Evolutionary conservation across 2,329 filamentous ascomycete species (phyloP).

Genomic region (Diaporthe vaccinii): DNA sequence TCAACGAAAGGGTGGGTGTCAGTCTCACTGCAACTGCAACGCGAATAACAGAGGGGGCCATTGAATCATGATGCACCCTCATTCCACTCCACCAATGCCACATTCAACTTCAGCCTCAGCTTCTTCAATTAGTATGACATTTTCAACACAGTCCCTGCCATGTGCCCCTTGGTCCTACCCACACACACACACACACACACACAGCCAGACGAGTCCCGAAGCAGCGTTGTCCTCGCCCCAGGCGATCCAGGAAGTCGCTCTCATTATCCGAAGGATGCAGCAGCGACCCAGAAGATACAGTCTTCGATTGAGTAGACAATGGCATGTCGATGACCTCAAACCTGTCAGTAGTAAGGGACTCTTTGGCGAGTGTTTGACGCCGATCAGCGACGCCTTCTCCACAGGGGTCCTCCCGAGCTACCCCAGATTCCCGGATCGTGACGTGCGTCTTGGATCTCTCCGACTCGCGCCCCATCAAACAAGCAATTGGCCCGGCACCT

Average conservation of each 20-base stretch:
- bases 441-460: slow-evolving; percentile 34
- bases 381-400: slow-evolving; percentile 30
- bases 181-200: background rate
- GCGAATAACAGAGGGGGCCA: background rate
- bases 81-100: too few species aligned
- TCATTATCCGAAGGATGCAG: background rate
- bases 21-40: background rate
- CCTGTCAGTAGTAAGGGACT: background rate
- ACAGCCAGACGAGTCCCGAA: background rate
- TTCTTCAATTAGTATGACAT: background rate
- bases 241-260: background rate
- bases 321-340: background rate
- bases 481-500: slow-evolving; percentile 32
- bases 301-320: background rate
- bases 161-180: background rate
- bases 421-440: slow-evolving; percentile 37
- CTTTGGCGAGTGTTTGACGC: background rate
- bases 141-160: background rate
- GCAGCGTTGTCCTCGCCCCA: background rate
- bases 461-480: slow-evolving; percentile 22
- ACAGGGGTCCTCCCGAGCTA: slow-evolving; percentile 35
- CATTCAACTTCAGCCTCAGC: background rate
- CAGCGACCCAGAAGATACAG: background rate
- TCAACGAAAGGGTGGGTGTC: background rate
- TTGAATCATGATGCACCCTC: background rate